Evolutionary conservation across 768 basidiomycete species (phyloP), one percentile per base, ranked within the genome.

Genomic region (Pholiota molesta): DNA sequence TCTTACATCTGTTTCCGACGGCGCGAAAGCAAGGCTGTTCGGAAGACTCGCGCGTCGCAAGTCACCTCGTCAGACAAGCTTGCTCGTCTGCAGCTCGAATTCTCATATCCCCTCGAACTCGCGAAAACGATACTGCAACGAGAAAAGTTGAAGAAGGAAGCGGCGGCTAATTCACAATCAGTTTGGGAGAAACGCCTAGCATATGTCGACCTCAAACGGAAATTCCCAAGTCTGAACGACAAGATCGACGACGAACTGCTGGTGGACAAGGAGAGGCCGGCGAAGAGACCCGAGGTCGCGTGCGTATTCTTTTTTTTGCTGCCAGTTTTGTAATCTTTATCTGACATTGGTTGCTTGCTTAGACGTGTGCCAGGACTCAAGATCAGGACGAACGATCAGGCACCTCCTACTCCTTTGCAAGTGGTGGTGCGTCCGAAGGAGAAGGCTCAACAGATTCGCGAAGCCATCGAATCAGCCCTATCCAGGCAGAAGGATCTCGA

Each of bases 1-100:
- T 96, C 97, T 0, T 99, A 98, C 65, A 91, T 98, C 49, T 99
- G 97, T 76, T 99, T 99, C 83, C 87, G 97, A 39, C 85, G 95
- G 62, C 89, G 96, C 58, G 97, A 99, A 73, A 89, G 91, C 75
- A 99, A 99, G 73, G 88, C 93, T 3, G 85, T 94, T 49, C 88
- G 97, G 64, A 99, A 99, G 78, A 98, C 97, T 9, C 88, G 97
- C 8, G 90, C 95, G 14, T 91, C 91, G 1, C 96, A 99, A 70
- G 88, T 88, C 10, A 90, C 91, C 1, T 94, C 89, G 17, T 90
- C 95, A 14, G 97, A 99, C 69, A 93, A 94, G 66, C 85, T 99
- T 65, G 75, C 87, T 5, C 91, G 94, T 19, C 78, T 99, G 16
- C 89, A 93, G 65, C 72, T 76, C 31, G 95, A 99, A 74, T 79